Evolutionary conservation across 1,139 yeast species (phyloP), one percentile per base, ranked within the genome.

Genomic region (Sugiyamaella xylanicola): DNA sequence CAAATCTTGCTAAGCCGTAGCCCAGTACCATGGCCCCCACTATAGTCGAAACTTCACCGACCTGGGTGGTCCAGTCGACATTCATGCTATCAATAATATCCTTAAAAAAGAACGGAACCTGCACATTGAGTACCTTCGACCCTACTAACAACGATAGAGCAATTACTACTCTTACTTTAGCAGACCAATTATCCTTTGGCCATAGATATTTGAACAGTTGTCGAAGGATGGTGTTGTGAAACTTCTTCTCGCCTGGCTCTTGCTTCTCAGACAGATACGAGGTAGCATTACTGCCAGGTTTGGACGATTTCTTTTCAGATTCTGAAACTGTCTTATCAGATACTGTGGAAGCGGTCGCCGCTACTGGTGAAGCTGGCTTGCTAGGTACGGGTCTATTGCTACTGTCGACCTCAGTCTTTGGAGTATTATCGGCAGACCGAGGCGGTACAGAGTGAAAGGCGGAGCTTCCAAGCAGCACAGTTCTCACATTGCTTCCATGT

Each of bases 81-180:
- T 93, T 93, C 98, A 93, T 92, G 15, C 84, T 82, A 73, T 93
- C 99, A 48, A 93, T 85, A 53, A 91, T 92, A 46, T 82, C 80
- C 68, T 93, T 95, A 78, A 93, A 93, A 71, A 83, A 90, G 67
- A 93, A 92, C 0, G 99, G 99, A 2, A 93, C 99, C 69, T 93
- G 96, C 4, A 93, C 97, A 69, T 92, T 95, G 47, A 93, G 76
- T 5, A 93, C 67, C 69, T 93, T 93, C 27, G 97, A 87, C 0
- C 84, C 84, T 4, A 95, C 80, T 60, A 93, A 78, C 54, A 93
- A 72, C 0, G 84, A 66, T 25, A 93, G 69, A 0, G 99, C 97
- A 7, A 87, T 63, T 0, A 87, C 72, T 0, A 93, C 99, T 48
- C 99, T 76, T 39, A 82, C 67, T 67, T 84, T 87, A 60, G 89